phyloP scores from a whole-genome alignment of 225 moss, liverwort and hornwort species.

The Bryoerythrophyllum caledonicum region DNA sequence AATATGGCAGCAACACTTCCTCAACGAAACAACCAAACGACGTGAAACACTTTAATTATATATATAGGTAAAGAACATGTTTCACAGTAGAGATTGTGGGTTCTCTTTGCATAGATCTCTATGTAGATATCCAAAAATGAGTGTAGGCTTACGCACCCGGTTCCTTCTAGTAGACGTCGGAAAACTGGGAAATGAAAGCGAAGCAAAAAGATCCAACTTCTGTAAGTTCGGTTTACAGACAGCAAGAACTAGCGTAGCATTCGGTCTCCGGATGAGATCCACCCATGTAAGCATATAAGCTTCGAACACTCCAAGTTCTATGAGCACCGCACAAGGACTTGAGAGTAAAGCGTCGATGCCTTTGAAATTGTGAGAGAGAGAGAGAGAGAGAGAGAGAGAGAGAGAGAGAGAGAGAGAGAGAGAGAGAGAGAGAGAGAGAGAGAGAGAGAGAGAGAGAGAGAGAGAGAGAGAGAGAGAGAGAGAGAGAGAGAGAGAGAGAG shows the following conservation, averaged over 20 bases:
- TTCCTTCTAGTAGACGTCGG: constrained; percentile 4
- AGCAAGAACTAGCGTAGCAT: constrained; percentile 9
- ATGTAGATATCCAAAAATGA: neutral
- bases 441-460: too few species aligned
- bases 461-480: too few species aligned
- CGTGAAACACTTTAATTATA: neutral
- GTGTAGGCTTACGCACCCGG: neutral
- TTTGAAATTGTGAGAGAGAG: neutral
- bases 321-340: constrained; percentile 9
- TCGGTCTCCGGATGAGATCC: neutral
- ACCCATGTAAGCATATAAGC: neutral
- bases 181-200: too few species aligned
- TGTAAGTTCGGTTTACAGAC: neutral
- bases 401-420: too few species aligned
- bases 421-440: too few species aligned
- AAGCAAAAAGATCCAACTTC: neutral
- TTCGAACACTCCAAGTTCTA: constrained; percentile 8
- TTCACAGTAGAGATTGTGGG: neutral
- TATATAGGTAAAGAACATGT: neutral
- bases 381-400: too few species aligned
- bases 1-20: too few species aligned
- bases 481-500: too few species aligned
- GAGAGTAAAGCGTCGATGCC: neutral
- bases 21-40: neutral
- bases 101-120: neutral